Evolutionary conservation across 2,329 filamentous ascomycete genomes (phyloP), one percentile per base, ranked within the genome.

Genomic region (Calcarisporium arbuscula): DNA sequence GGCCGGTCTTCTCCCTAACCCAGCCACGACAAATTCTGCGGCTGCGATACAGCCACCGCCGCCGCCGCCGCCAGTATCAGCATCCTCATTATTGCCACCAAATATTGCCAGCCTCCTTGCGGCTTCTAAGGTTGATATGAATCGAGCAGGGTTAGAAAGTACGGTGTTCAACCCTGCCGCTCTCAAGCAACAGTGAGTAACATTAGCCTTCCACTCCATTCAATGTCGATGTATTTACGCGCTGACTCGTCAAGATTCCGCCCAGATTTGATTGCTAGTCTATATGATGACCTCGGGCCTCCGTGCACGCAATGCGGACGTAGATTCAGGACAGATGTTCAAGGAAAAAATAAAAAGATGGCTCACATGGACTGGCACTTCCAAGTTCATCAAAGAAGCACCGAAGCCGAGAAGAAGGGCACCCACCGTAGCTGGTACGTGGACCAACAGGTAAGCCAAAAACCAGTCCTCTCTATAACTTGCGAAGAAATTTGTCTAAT

Each of bases 291-390:
- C 15, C 76, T 87, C 25, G 85, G 90, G 1, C 85, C 88, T 39
- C 85, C 89, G 37, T 98, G 92, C 57, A 85, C 82, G 10, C 90
- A 90, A 39, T 98, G 92, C 55, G 92, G 90, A 17, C 77, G 89
- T 40, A 81, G 92, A 3, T 98, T 98, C 58, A 74, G 74, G 35
- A 75, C 76, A 5, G 85, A 85, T 31, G 77, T 80, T 10, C 79
- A 85, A 44, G 90, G 90, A 10, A 84, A 79, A 50, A 80, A 82
- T 54, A 85, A 84, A 66, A 96, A 96, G 65, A 85, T 82, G 17
- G 79, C 82, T 4, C 92, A 98, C 56, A 81, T 98, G 69, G 92
- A 98, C 61, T 98, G 92, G 92, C 92, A 98, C 60, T 98, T 98
- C 64, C 81, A 83, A 37, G 89, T 90, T 17, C 90, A 95, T 52